Percentiles rank a stretch among this genome's conserved stretches.
phyloP scores from a whole-genome alignment of 192 early-diverging fungal species.

The Anaeromyces robustus region DNA sequence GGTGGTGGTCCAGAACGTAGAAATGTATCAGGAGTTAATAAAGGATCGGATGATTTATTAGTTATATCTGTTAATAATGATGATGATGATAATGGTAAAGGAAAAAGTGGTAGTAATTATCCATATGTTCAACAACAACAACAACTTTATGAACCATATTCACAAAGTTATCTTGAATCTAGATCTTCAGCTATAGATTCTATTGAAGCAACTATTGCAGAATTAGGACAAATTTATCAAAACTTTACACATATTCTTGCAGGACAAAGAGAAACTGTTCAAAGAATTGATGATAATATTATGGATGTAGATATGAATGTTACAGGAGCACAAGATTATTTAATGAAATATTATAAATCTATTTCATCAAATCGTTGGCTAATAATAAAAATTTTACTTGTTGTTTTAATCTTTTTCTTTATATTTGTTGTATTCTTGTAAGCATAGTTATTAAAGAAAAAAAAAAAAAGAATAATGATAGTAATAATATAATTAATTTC shows the following conservation, averaged over 20 bases:
- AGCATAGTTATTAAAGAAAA: too few species aligned
- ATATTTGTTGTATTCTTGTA: constrained; percentile 37
- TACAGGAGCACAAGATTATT: constrained; percentile 70
- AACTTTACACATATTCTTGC: not conserved
- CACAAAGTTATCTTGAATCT: constrained; percentile 40
- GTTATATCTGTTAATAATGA: not conserved
- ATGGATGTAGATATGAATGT: constrained; percentile 85
- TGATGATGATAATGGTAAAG: not conserved
- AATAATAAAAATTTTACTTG: constrained; percentile 87
- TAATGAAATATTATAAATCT: constrained; percentile 80
- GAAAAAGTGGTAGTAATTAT: not conserved
- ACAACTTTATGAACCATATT: not conserved
- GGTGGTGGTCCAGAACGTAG: not conserved
- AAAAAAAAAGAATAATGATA: too few species aligned
- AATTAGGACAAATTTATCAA: constrained; percentile 28
- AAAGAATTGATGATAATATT: constrained; percentile 81
- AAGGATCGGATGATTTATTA: not conserved
- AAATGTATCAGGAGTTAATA: not conserved
- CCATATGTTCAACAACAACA: not conserved
- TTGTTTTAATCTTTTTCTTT: constrained; percentile 75
- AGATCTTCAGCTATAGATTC: constrained; percentile 82
- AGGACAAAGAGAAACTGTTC: not conserved
- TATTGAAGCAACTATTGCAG: constrained; percentile 93
- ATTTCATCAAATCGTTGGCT: constrained; percentile 89
- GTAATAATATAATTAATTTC: too few species aligned